Base-by-base conservation (phyloP, 2,329 filamentous ascomycete species). In the Aurifilum marmelostoma region DNA sequence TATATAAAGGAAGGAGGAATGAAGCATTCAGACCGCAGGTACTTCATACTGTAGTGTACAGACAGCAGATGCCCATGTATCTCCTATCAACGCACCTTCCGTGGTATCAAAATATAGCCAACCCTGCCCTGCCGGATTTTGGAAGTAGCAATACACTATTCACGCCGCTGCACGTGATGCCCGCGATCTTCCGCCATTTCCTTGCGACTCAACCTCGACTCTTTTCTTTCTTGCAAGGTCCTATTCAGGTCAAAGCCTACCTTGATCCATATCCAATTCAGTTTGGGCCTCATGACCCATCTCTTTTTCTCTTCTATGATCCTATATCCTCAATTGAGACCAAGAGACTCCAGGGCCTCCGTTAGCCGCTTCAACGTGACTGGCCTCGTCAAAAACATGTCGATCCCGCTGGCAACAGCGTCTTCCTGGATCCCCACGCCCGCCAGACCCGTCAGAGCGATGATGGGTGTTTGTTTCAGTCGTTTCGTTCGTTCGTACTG, bases 321-420 rank as follows among this genome's bases (percentile, higher is more conserved):
- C 27, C 3, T 39, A 3, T 2, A 5, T 16, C 12, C 14, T 58
- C 65, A 69, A 1, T 54, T 41, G 34, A 71, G 9, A 2, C 69
- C 69, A 37, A 67, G 54, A 12, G 64, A 24, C 16, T 69, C 52
- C 6, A 71, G 61, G 14, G 69, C 69, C 39, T 71, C 68, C 11
- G 62, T 66, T 50, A 67, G 37, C 32, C 59, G 79, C 34, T 80
- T 81, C 27, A 84, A 69, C 7, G 78, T 76, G 0, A 87, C 83
- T 0, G 85, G 85, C 72, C 87, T 87, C 43, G 85, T 86, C 24
- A 88, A 72, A 66, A 87, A 87, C 9, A 87, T 67, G 69, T 88
- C 84, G 8, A 88, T 79, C 0, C 86, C 86, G 63, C 81, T 84
- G 1, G 80, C 82, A 64, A 84, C 82, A 0, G 86, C 85, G 69